These are phyloP conservation scores for Fusarium neocosmosporiellum DNA, from an alignment of 2,329 filamentous ascomycete species.

Conservation along the genomic window DNA sequence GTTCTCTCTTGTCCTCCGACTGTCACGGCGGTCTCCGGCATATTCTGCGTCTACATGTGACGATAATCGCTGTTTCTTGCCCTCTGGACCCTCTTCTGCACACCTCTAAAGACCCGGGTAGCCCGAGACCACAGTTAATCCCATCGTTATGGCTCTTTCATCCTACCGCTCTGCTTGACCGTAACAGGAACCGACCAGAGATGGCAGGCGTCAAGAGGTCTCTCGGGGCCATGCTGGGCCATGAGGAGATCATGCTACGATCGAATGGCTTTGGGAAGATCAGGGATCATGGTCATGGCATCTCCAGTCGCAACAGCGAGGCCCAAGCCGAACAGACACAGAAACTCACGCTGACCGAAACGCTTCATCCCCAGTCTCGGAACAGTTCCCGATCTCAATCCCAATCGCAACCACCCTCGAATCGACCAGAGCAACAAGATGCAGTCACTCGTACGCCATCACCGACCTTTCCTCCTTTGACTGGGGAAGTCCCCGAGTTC, in stretches of 20 bases:
- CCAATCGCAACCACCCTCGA: slow-evolving; percentile 20
- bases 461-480: slow-evolving; percentile 39
- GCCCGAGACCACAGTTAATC: background rate
- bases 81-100: background rate
- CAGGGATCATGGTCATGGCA: slow-evolving; percentile 21
- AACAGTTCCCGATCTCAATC: slow-evolving; percentile 16
- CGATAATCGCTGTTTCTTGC: slow-evolving; percentile 3
- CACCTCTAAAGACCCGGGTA: background rate
- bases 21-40: slow-evolving; percentile 11
- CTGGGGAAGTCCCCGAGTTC: slow-evolving; percentile 56
- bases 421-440: slow-evolving; percentile 32
- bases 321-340: slow-evolving; percentile 27
- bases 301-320: slow-evolving; percentile 26
- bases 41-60: background rate
- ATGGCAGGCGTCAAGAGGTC: slow-evolving; percentile 56
- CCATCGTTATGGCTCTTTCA: slow-evolving; percentile 27
- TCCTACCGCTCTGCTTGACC: slow-evolving; percentile 35
- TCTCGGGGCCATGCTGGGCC: slow-evolving; percentile 49
- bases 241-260: slow-evolving; percentile 39
- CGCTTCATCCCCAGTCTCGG: slow-evolving; percentile 16
- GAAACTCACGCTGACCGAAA: slow-evolving; percentile 18
- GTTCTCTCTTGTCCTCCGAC: slow-evolving; percentile 5
- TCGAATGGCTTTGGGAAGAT: slow-evolving; percentile 29
- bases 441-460: slow-evolving; percentile 42
- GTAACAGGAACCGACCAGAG: slow-evolving; percentile 26